phyloP scores from a whole-genome alignment of 306 rosid species.

The Aeschynomene evenia region DNA sequence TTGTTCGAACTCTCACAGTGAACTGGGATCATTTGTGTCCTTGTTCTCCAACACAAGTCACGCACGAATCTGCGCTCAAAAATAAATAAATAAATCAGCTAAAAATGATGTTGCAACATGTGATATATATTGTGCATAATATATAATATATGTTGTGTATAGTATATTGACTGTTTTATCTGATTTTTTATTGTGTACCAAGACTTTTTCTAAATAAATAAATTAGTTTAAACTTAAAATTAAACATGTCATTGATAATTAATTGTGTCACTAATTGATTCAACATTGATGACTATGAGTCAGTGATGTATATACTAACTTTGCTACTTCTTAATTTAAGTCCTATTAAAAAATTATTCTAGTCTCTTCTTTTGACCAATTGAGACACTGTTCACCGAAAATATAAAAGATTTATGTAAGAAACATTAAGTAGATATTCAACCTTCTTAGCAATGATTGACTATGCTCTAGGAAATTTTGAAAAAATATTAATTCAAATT shows the following conservation, averaged over 20 bases:
- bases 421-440: background rate
- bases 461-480: background rate
- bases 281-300: background rate
- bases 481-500: background rate
- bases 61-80: slow-evolving; percentile 57
- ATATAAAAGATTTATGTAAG: too few relatives aligned
- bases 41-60: slow-evolving; percentile 80
- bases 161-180: too few relatives aligned
- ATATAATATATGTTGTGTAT: too few relatives aligned
- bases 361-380: slow-evolving; percentile 21
- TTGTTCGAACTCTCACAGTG: slow-evolving; percentile 69
- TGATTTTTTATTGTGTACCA: too few relatives aligned
- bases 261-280: background rate
- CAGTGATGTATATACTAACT: background rate
- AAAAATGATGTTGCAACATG: too few relatives aligned
- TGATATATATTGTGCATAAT: too few relatives aligned
- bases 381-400: background rate
- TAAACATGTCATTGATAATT: background rate
- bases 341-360: background rate
- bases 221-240: too few relatives aligned
- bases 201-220: too few relatives aligned
- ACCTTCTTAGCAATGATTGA: background rate
- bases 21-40: slow-evolving; percentile 62
- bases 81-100: too few relatives aligned
- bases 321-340: background rate